phyloP scores from a whole-genome alignment of 371 early-diverging fungal species.

The Circinella minor region DNA sequence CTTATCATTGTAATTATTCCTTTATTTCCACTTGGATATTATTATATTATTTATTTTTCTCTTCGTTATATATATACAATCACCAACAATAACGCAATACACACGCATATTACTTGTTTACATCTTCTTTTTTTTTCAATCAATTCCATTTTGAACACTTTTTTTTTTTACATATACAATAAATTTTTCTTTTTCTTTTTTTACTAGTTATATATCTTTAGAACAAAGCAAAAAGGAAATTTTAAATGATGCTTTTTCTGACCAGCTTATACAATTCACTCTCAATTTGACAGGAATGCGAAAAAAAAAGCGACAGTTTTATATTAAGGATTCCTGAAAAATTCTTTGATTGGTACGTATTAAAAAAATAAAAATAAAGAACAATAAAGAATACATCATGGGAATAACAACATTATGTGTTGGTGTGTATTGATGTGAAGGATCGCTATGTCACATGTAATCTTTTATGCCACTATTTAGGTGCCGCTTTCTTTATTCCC shows the following conservation, averaged over 20 bases:
- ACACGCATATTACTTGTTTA: no score
- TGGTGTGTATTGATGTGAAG: not conserved
- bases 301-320: no score
- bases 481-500: not conserved
- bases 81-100: no score
- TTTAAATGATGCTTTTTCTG: no score
- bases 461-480: slow-evolving; percentile 1
- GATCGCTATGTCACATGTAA: slow-evolving; percentile 1
- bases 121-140: slow-evolving; percentile 1
- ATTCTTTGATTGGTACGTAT: no score
- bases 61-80: not conserved
- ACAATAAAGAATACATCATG: not conserved
- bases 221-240: no score
- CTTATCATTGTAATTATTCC: slow-evolving; percentile 1
- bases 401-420: not conserved
- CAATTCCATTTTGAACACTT: not conserved
- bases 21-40: not conserved
- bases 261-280: no score
- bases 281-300: no score
- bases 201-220: no score
- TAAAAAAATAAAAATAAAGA: no score
- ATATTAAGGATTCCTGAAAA: no score
- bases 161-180: not conserved
- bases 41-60: slow-evolving; percentile 2
- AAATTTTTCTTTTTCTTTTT: not conserved